phyloP scores from a whole-genome alignment of 2,329 filamentous ascomycete species.

The Paracorniculantispora psalliotae region DNA sequence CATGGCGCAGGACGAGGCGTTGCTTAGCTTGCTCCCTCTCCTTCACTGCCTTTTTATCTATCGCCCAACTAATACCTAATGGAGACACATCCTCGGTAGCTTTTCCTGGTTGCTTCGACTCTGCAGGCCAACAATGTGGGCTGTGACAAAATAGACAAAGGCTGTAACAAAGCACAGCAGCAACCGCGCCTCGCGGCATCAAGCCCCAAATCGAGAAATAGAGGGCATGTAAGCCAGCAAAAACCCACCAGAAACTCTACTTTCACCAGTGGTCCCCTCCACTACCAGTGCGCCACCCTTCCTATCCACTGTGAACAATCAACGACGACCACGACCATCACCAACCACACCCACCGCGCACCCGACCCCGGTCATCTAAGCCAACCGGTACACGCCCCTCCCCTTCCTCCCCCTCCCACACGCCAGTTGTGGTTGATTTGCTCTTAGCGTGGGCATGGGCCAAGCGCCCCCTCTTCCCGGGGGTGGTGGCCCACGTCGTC shows the following conservation, averaged over 20 bases:
- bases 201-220: not conserved
- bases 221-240: constrained; percentile 2
- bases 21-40: not conserved
- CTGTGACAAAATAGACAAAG: not conserved
- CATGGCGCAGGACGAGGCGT: not conserved
- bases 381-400: constrained; percentile 1
- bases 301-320: not conserved
- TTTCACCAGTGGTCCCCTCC: not conserved
- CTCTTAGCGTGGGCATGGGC: constrained; percentile 3
- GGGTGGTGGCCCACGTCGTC: not conserved
- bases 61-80: not conserved
- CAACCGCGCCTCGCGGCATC: not conserved
- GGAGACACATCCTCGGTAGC: not conserved
- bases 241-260: constrained; percentile 1
- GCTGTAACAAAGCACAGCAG: not conserved
- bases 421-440: constrained; percentile 2
- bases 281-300: not conserved
- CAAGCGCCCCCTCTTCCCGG: constrained; percentile 11
- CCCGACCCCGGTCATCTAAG: not conserved
- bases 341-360: not conserved
- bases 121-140: not conserved
- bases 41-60: not conserved
- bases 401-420: not conserved
- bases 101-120: not conserved
- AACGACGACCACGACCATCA: not conserved